Evolutionary conservation across 257 asterid genomes (phyloP).

Genomic region (Echium plantagineum): DNA sequence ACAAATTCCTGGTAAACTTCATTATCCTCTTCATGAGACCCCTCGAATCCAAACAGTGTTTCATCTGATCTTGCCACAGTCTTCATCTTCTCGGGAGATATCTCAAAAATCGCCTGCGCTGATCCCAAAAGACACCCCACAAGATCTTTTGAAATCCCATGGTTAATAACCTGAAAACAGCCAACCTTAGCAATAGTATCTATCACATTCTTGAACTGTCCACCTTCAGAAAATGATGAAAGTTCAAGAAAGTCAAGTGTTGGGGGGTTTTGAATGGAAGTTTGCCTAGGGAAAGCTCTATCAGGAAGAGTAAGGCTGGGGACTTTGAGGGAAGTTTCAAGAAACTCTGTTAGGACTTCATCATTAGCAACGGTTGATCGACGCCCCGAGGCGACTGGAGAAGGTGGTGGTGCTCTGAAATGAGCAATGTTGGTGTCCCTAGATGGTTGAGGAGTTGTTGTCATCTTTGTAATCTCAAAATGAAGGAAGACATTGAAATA

Average conservation of each 20-base stretch:
- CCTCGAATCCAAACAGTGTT: conserved; percentile 65
- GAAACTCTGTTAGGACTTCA: conserved; percentile 53
- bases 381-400: conserved; percentile 73
- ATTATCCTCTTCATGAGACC: conserved; percentile 48
- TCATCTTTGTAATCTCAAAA: conserved; percentile 15
- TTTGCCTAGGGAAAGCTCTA: conserved; percentile 58
- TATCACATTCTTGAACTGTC: conserved; percentile 13
- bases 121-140: conserved; percentile 32
- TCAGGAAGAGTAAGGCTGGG: conserved; percentile 74
- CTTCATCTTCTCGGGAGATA: conserved; percentile 43
- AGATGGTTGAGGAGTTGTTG: conserved; percentile 32
- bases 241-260: conserved; percentile 36
- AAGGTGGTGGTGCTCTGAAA: conserved; percentile 91
- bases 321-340: conserved; percentile 52
- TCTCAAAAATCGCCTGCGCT: conserved; percentile 41
- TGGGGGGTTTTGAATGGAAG: conserved; percentile 34
- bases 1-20: conserved; percentile 53
- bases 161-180: conserved; percentile 65
- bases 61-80: conserved; percentile 37
- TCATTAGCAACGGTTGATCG: conserved; percentile 48
- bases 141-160: conserved; percentile 50
- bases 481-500: conserved; percentile 2
- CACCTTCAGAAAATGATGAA: conserved; percentile 10
- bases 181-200: conserved; percentile 39
- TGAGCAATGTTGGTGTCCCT: conserved; percentile 31